Evolutionary conservation across 225 moss, liverwort and hornwort species (phyloP).

Genomic region (Marchantia polymorpha): DNA sequence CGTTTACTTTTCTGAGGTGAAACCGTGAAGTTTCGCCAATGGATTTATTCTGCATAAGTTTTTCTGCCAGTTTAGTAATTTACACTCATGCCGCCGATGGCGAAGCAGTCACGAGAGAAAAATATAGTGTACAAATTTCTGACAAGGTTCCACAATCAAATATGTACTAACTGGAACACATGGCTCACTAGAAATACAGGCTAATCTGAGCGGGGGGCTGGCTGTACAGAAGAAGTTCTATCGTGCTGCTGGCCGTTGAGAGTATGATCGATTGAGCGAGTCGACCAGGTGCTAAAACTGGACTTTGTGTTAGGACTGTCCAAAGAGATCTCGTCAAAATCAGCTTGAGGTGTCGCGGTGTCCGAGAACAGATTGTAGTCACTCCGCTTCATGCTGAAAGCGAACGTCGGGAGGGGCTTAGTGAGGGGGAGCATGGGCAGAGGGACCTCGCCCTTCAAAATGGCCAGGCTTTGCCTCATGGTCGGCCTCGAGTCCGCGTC

Average conservation of each 20-base stretch:
- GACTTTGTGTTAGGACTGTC: not conserved
- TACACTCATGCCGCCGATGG: no score
- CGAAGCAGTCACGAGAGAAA: no score
- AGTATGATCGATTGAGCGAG: not conserved
- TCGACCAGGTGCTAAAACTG: not conserved
- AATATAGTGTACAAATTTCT: no score
- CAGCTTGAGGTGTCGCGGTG: not conserved
- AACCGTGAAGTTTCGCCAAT: no score
- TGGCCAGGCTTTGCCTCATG: conserved; percentile 21
- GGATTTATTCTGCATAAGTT: no score
- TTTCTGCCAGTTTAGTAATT: no score
- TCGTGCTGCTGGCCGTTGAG: not conserved
- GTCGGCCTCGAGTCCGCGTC: conserved; percentile 19
- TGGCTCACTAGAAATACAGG: no score
- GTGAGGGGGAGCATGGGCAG: conserved; percentile 3
- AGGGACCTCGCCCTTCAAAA: conserved; percentile 23
- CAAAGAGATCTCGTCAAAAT: not conserved
- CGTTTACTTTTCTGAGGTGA: no score
- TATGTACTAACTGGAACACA: no score
- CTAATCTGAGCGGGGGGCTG: no score
- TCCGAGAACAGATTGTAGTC: not conserved
- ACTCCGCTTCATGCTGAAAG: not conserved
- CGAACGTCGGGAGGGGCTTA: conserved; percentile 9
- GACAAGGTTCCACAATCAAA: no score
- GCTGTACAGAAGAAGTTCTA: no score